Evolutionary conservation across 148 eudicot genomes (phyloP).

Genomic region (Vaccinium macrocarpon): DNA sequence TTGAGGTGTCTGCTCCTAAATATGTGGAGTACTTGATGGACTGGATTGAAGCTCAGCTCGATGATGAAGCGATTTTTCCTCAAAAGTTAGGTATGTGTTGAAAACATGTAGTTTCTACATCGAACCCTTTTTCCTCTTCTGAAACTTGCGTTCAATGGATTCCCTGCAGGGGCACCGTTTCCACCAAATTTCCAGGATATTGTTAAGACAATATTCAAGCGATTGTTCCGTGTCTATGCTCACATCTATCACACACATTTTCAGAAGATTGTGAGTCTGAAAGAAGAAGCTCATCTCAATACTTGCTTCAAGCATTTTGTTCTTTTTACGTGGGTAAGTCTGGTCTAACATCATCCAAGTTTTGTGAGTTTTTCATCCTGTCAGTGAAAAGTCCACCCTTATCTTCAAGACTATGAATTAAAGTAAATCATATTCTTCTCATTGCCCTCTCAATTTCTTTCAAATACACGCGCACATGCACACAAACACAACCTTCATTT

Average conservation of each 20-base stretch:
- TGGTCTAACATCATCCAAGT: background rate
- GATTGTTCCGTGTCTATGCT: slow-evolving; percentile 46
- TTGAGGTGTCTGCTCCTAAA: slow-evolving; percentile 45
- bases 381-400: background rate
- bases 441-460: background rate
- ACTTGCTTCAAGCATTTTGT: slow-evolving; percentile 51
- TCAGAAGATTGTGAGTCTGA: slow-evolving; percentile 36
- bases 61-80: slow-evolving; percentile 39
- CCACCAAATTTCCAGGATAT: slow-evolving; percentile 42
- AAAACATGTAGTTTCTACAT: background rate
- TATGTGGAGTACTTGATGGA: slow-evolving; percentile 49
- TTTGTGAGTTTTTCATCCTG: background rate
- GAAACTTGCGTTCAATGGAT: background rate
- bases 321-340: slow-evolving; percentile 40
- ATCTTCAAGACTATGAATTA: background rate
- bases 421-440: background rate
- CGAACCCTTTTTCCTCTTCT: background rate
- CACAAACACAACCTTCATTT: background rate
- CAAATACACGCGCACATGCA: background rate
- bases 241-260: slow-evolving; percentile 48
- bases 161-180: slow-evolving; percentile 36
- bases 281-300: slow-evolving; percentile 46
- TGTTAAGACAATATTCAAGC: slow-evolving; percentile 40
- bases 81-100: slow-evolving; percentile 32
- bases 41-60: slow-evolving; percentile 46